Evolutionary conservation across 345 rosid genomes (phyloP), one percentile per base, ranked within the genome.

Genomic region (Brassica incana): DNA sequence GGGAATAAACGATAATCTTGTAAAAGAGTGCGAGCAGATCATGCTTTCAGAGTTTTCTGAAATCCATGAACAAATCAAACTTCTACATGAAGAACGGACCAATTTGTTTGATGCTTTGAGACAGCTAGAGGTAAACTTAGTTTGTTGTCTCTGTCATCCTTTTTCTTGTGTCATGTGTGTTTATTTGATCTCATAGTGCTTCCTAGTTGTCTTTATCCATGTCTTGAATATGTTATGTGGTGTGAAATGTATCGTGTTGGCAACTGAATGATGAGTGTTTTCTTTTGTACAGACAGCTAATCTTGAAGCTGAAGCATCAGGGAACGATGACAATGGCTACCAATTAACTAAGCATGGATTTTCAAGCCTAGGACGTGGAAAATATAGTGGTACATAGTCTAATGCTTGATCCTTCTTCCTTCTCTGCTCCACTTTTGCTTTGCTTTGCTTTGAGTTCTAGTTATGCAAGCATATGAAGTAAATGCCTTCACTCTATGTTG

Each of bases 1-100:
- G 71, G 95, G 98, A 58, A 74, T 89, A 72, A 69, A 63, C 52
- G 97, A 93, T 75, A 82, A 85, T 67, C 86, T 89, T 8, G 97
- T 95, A 43, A 90, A 78, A 86, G 98, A 93, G 63, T 95, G 99
- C 27, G 98, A 93, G 76, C 88, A 87, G 87, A 93, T 95, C 69
- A 84, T 95, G 97, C 88, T 88, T 20, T 87, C 95, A 4, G 99
- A 95, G 76, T 93, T 95, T 74, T 84, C 94, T 27, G 90, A 88
- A 81, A 73, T 95, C 73, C 90, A 90, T 67, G 88, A 88, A 36
- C 90, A 90, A 78, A 71, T 93, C 71, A 84, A 88, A 70, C 82
- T 90, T 82, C 83, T 91, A 70, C 91, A 90, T n/a, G 92, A 90
- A 71, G 93, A 93, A 77, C 74, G 97, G 69, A 87, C 97, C 9